Base-by-base conservation (phyloP, 805 yeast species). In the Candida pseudofarinosa region DNA sequence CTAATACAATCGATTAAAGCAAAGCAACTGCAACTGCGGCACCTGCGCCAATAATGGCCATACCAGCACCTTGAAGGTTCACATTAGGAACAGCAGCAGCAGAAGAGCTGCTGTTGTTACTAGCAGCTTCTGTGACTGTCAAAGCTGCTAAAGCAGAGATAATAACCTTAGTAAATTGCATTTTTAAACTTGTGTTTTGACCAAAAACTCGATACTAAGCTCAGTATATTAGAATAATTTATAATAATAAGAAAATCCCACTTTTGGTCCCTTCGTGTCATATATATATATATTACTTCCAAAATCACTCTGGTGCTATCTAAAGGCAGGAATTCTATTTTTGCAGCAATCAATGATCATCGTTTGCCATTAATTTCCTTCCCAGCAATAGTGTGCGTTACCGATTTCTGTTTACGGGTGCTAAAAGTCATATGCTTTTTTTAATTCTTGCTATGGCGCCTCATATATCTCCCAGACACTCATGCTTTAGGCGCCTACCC, bases 11-110 rank as follows among this genome's bases (percentile, higher is more conserved):
- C 10, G 23, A 34, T 44, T 39, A 44, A 20, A 48, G 37, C 35
- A 52, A 48, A 35, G 51, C 49, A 40, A 43, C 53, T 43, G 48
- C 55, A 37, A 54, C 55, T 35, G 46, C 54, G 20, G 47, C 48
- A 33, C 41, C 50, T 32, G 44, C 52, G 13, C 34, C 34, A 7
- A 14, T 14, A 14, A 32, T 14, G 15, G 17, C 34, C 36, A 42
- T 52, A 39, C 44, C 54, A 39, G 45, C 45, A 43, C 52, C 54
- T 35, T 45, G 37, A 26, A 42, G 38, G 19, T 47, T 43, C 35
- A 37, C 28, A 14, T 31, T 44, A 38, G 41, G 47, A 16, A 35
- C 47, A 40, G 43, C 46, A 19, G 35, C 45, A 38, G 43, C 42
- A 15, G 42, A 19, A 13, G 52, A 46, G 19, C 40, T 33, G 34